Base-by-base conservation (phyloP, 1,139 yeast genomes). In the Protomyces pachydermus region DNA sequence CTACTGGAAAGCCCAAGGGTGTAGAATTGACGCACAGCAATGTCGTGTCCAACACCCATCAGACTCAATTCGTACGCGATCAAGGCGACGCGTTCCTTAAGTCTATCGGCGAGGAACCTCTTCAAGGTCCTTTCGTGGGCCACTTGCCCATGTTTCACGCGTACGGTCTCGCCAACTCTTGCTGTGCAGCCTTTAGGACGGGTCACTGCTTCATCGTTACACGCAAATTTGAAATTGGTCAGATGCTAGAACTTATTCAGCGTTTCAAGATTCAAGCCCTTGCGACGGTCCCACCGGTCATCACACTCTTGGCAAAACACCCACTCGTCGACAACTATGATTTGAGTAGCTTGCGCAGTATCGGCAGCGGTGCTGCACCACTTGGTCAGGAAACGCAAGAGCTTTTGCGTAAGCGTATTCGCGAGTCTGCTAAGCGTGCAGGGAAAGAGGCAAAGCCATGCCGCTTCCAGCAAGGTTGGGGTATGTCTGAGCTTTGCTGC, bases 1-100 rank as follows among this genome's bases (percentile, higher is more conserved):
- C 93, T n/a, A 84, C 90, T 1, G 91, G 78, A 54, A 60, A 61
- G 16, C 88, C 89, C 10, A 85, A 85, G 71, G 89, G 88, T 34
- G 93, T 86, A 25, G 81, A 82, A 64, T 78, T 86, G 67, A 78
- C 84, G 14, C 90, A 87, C 66, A 74, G 66, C 65, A 77, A 77
- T 66, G 69, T 77, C 57, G 68, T 75, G 10, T 68, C 76, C 38
- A 75, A 77, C 66, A 62, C 68, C 9, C 68, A 70, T 38, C 68
- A 67, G 32, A 23, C 48, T 12, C 50, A 46, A 52, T 54, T 37
- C 35, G 62, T 58, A 37, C 42, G 56, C 39, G 62, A 58, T 25
- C 62, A 53, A 12, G 62, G 62, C 14, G 52, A 58, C 23, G 56
- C 34, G n/a, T 48, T 20, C 10, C 53, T 58, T 35, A 25, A 20